Evolutionary conservation across 2,329 filamentous ascomycete genomes (phyloP), one percentile per base, ranked within the genome.

Genomic region (Venturiaceae sp.): DNA sequence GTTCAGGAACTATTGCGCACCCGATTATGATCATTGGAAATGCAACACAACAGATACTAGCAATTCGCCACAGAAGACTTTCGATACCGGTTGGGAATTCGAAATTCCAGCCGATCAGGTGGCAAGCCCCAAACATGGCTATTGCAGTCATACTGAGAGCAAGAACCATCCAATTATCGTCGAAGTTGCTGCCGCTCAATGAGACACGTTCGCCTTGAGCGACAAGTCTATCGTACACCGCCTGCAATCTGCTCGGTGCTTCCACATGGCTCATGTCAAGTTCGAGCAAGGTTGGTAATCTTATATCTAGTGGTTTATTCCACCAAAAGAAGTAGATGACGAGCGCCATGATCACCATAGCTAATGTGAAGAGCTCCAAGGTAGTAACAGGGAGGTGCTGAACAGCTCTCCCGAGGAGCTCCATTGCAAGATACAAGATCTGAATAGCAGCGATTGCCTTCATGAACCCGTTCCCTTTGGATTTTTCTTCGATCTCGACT

Each of bases 321-420:
- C 61, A 63, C 54, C 41, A 62, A 11, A 39, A 47, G 3, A 41
- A 14, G 34, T 62, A 64, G 5, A 58, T 61, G 11, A 60, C 6
- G 9, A 62, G 16, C 1, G 63, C 61, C 28, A 61, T 65, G 16
- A 57, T 39, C 9, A 65, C 58, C n/a, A 61, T 62, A 3, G 53
- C 60, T 7, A 64, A 50, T 11, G 65, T 65, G 44, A 64, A 64
- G 8, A 65, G 59, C 54, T 65, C 65, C 5, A 66, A 14, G 3
- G 63, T 62, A 1, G 62, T 63, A 13, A 62, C 44, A 9, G 59
- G 41, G 3, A 64, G 55, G 2, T 33, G n/a, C 23, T 44, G 16
- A 21, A 44, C 23, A 9, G 39, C 39, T 21, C 39, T 11, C 13
- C 39, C n/a, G 5, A 44, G n/a, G 3, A 44, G 39, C 39, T 44